A percentile compares a stretch with the other conserved stretches of the same genome.
These are phyloP conservation scores for Sequoia sempervirens DNA, from an alignment of 75 land plant genomes.

Conservation along the genomic window DNA sequence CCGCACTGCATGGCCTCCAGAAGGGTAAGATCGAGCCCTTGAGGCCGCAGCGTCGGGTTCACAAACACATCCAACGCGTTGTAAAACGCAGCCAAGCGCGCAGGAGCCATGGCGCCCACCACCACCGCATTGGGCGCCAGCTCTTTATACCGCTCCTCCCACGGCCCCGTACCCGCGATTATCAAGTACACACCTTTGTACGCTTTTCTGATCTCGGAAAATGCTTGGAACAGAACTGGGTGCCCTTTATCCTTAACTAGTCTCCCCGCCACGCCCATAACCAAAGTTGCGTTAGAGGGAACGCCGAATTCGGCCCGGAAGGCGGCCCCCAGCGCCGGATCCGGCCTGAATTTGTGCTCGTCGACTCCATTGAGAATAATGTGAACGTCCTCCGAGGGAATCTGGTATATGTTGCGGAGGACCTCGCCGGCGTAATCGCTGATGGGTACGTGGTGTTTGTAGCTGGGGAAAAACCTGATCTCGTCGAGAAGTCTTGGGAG, in stretches of 20 bases:
- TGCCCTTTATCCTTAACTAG: constrained; percentile 84
- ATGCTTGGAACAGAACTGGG: constrained; percentile 56
- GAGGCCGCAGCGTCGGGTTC: constrained; percentile 74
- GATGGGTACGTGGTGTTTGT: constrained; percentile 69
- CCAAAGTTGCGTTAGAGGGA: constrained; percentile 45
- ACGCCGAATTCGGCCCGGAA: constrained; percentile 44
- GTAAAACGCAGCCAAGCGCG: constrained; percentile 47
- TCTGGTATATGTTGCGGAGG: constrained; percentile 72
- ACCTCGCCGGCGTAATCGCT: constrained; percentile 79
- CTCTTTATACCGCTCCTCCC: constrained; percentile 58
- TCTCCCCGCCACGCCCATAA: constrained; percentile 72
- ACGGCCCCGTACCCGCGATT: constrained; percentile 71
- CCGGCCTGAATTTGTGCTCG: constrained; percentile 37
- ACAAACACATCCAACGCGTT: constrained; percentile 73
- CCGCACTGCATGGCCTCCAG: constrained; percentile 87
- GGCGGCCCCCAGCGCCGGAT: constrained; percentile 21
- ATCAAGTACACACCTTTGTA: constrained; percentile 41
- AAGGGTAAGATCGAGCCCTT: constrained; percentile 72
- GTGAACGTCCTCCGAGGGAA: constrained; percentile 58
- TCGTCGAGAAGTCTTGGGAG: constrained; percentile 55
- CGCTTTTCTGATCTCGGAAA: constrained; percentile 21
- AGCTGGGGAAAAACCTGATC: constrained; percentile 64
- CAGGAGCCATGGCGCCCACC: constrained; percentile 23
- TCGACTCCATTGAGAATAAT: constrained; percentile 73
- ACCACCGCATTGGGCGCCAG: constrained; percentile 21